A percentile compares a stretch with the other conserved stretches of the same genome.
Conservation (phyloP, 2,329 filamentous ascomycete species). For the Hypocreales sp. region DNA sequence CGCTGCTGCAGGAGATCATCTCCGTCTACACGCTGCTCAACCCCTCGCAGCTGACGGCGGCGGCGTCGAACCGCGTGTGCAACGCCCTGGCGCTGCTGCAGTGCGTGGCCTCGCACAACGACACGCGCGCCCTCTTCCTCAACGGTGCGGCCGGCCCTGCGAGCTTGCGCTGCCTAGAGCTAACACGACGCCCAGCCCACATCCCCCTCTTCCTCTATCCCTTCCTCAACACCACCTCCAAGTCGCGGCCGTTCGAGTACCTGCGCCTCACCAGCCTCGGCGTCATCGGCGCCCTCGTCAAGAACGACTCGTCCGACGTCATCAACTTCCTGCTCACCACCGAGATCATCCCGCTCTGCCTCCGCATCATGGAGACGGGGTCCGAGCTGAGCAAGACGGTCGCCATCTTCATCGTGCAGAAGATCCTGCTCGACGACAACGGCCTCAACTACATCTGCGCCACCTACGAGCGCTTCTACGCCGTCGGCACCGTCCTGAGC, state of each 20-base stretch:
- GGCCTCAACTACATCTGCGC: constrained; percentile 97
- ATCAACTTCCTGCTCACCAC: constrained; percentile 98
- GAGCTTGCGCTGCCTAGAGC: too few species aligned
- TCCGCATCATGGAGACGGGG: constrained; percentile 98
- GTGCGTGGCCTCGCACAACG: constrained; percentile 94
- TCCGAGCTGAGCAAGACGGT: constrained; percentile 98
- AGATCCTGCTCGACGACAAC: constrained; percentile 93
- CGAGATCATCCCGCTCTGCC: constrained; percentile 93
- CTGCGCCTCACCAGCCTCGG: constrained; percentile 88
- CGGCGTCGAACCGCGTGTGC: constrained; percentile 94
- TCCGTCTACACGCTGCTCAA: constrained; percentile 95
- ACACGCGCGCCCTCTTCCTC: constrained; percentile 84
- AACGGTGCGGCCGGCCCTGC: constrained; percentile 76
- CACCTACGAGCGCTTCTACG: constrained; percentile 96
- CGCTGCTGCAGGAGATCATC: constrained; percentile 93
- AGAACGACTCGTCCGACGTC: constrained; percentile 96
- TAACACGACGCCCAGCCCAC: constrained; percentile 74
- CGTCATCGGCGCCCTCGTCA: constrained; percentile 91
- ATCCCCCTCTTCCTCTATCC: constrained; percentile 96
- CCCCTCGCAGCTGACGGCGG: constrained; percentile 89
- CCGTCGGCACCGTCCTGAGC: constrained; percentile 89
- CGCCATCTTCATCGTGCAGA: constrained; percentile 98
- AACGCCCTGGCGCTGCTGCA: constrained; percentile 92
- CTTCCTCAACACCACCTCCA: constrained; percentile 96
- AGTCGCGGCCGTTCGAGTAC: constrained; percentile 95